Conservation (phyloP, 2,329 filamentous ascomycete species). For the Microthyrium microscopicum region DNA sequence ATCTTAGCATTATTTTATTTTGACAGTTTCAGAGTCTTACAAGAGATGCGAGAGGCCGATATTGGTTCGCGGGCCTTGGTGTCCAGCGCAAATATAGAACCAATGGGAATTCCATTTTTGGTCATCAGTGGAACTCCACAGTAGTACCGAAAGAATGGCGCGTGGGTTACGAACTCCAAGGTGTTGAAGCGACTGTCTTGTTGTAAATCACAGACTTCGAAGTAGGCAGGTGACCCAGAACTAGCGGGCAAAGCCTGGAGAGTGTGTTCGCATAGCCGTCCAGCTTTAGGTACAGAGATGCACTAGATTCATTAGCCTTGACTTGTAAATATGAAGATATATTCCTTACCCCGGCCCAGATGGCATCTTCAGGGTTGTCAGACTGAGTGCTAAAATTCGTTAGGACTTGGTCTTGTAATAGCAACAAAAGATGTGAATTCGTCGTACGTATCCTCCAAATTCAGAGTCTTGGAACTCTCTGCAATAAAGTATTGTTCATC, state of each 20-base stretch:
- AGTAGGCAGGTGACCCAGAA: constrained; percentile 22
- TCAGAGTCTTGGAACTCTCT: constrained; percentile 29
- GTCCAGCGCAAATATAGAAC: constrained; percentile 17
- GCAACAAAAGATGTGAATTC: constrained; percentile 16
- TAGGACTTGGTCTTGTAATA: background rate
- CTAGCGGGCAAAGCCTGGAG: constrained; percentile 11
- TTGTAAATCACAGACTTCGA: constrained; percentile 17
- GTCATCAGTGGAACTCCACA: constrained; percentile 18
- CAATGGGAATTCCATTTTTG: constrained; percentile 18
- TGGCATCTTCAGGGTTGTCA: constrained; percentile 17
- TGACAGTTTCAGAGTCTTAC: constrained; percentile 8
- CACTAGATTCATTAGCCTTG: constrained; percentile 9
- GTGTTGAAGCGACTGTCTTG: constrained; percentile 16
- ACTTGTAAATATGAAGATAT: too few species aligned
- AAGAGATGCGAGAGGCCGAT: constrained; percentile 11
- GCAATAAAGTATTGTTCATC: constrained; percentile 33
- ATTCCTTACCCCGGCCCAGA: constrained; percentile 13
- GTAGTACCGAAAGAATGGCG: constrained; percentile 18
- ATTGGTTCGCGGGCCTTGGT: constrained; percentile 12
- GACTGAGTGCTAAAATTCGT: constrained; percentile 10
- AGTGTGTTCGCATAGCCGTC: constrained; percentile 19
- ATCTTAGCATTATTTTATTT: background rate
- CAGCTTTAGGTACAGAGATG: constrained; percentile 18
- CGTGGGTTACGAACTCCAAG: constrained; percentile 15
- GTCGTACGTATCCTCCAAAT: constrained; percentile 17